Percentiles rank a stretch among this genome's conserved stretches.
Conservation (phyloP, 805 yeast species). For the Myxozyma lipomycoides region DNA sequence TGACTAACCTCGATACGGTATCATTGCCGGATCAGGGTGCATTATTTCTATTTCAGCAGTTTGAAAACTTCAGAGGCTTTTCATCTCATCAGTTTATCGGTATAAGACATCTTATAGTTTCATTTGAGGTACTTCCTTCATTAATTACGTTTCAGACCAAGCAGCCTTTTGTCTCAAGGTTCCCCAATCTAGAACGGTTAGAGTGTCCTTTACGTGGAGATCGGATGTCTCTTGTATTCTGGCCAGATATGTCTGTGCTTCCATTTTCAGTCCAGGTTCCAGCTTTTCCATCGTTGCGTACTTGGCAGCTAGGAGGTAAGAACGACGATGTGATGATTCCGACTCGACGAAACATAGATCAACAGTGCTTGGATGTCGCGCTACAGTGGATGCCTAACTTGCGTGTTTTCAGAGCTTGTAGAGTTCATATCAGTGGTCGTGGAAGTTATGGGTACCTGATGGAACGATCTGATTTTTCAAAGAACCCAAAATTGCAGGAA, state of each 20-base stretch:
- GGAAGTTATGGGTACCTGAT: conserved; percentile 17
- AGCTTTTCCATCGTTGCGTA: conserved; percentile 12
- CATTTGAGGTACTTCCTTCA: conserved; percentile 12
- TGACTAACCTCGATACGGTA: neutral
- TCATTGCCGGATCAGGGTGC: neutral
- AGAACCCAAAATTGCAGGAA: conserved; percentile 2
- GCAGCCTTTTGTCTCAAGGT: conserved; percentile 4
- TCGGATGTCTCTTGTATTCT: neutral
- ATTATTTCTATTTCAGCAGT: neutral
- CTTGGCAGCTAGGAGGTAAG: conserved; percentile 8
- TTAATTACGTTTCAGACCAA: conserved; percentile 11
- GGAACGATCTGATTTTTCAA: conserved; percentile 11
- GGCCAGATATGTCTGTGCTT: conserved; percentile 20
- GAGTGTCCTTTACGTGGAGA: conserved; percentile 2
- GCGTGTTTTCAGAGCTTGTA: conserved; percentile 9
- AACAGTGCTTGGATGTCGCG: conserved; percentile 18
- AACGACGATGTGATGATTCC: neutral
- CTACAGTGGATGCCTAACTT: conserved; percentile 23
- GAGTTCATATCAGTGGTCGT: conserved; percentile 17
- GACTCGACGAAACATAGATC: conserved; percentile 11
- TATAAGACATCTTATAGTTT: conserved; percentile 9
- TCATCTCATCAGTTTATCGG: neutral
- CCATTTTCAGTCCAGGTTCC: neutral
- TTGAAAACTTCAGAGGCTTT: neutral
- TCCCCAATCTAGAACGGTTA: conserved; percentile 8